phyloP scores from a whole-genome alignment of 345 rosid genomes.

The Salix caprea region DNA sequence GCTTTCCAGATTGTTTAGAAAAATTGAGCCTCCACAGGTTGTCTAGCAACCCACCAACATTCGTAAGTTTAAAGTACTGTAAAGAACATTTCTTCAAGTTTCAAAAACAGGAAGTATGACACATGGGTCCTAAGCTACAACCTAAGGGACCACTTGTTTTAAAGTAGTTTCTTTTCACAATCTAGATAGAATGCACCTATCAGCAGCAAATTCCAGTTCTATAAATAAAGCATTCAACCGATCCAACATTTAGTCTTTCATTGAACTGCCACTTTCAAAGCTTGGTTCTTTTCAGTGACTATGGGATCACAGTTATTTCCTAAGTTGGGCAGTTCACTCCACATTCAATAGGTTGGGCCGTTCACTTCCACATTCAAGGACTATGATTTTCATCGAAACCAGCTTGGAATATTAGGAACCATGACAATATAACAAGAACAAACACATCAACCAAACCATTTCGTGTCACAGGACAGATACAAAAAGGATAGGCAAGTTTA shows the following conservation, averaged over 20 bases:
- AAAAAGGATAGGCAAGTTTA: background rate
- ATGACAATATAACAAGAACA: background rate
- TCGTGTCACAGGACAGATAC: background rate
- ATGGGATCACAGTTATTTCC: background rate
- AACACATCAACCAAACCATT: background rate
- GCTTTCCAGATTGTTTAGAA: too few relatives aligned
- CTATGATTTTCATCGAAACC: background rate
- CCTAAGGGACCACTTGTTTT: too few relatives aligned
- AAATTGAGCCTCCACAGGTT: too few relatives aligned
- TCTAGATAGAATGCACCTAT: background rate
- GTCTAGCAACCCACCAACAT: too few relatives aligned
- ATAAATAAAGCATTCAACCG: background rate
- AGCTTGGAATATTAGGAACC: background rate
- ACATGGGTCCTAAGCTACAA: background rate
- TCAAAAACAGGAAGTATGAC: background rate
- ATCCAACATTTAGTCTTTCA: background rate
- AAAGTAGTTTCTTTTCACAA: background rate
- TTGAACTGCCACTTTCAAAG: background rate
- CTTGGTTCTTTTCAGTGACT: background rate
- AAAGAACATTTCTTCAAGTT: too few relatives aligned
- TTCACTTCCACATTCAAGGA: too few relatives aligned
- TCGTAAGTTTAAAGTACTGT: too few relatives aligned
- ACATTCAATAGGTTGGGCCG: too few relatives aligned
- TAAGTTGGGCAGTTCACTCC: too few relatives aligned
- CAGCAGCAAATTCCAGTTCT: background rate